Base-by-base conservation (phyloP, 2,329 filamentous ascomycete species). In the Trichophyton equinum region DNA sequence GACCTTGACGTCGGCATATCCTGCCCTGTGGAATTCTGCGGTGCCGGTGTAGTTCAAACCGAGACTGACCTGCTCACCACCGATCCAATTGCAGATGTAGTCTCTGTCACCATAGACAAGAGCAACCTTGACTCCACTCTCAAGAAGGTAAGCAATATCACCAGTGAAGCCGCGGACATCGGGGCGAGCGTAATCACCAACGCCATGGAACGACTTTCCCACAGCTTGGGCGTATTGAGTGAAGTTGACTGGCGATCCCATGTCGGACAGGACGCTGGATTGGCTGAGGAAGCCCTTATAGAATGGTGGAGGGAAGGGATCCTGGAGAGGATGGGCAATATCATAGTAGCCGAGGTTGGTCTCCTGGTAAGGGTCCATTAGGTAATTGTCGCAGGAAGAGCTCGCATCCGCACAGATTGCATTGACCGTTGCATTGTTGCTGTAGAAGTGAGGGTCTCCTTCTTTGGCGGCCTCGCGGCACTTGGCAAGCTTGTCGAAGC, bases 161-260 rank as follows among this genome's bases (percentile, higher is more conserved):
- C 62, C 62, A 20, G 62, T 53, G 44, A 63, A 64, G 8, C 62
- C 62, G 25, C 47, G 61, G n/a, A 60, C 49, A 44, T 61, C 57
- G 20, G 47, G 25, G 40, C 78, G 74, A 1, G 75, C 70, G 62
- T 79, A 78, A 66, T 82, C 78, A 22, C 78, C 79, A 5, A 76
- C 78, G 1, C 66, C 64, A 0, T 63, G 47, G 64, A 85, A 85
- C 0, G 76, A 78, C 2, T 65, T 59, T 8, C 72, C 71, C 0
- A 82, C 80, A 11, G 76, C 74, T 1, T 66, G 60, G 6, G 74
- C 75, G 2, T 72, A 72, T 15, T 73, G 68, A 0, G 81, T 81
- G 73, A 78, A 85, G 69, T 86, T 85, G 20, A 85, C 69, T 0
- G 81, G 81, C 0, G 83, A 79, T 3, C 84, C 84, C 0, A 87